phyloP scores from a whole-genome alignment of 495 filamentous ascomycete species.

The Saxophila tyrrhenica region DNA sequence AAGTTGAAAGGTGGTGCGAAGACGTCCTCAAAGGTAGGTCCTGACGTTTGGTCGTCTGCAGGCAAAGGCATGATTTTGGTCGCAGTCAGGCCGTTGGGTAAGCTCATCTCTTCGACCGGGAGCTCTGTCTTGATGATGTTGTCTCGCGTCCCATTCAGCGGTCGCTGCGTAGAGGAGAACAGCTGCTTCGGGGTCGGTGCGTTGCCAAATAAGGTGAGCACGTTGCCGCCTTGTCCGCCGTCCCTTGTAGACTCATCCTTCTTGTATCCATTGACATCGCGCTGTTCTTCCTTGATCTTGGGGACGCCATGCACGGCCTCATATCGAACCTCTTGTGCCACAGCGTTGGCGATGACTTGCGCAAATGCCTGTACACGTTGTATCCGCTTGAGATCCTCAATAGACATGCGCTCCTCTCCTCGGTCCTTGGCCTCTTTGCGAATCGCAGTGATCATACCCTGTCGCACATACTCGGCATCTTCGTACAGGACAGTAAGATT shows the following conservation, averaged over 20 bases:
- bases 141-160: constrained; percentile 29
- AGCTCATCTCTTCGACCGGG: constrained; percentile 46
- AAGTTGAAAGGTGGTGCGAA: constrained; percentile 62
- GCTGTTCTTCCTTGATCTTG: constrained; percentile 2
- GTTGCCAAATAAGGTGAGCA: constrained; percentile 61
- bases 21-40: constrained; percentile 62
- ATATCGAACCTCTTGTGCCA: constrained; percentile 9
- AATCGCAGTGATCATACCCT: constrained; percentile 3
- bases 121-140: constrained; percentile 29
- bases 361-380: constrained; percentile 17
- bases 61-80: constrained; percentile 54
- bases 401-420: not conserved
- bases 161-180: constrained; percentile 67
- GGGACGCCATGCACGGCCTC: not conserved
- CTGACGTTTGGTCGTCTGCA: constrained; percentile 33
- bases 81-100: constrained; percentile 64
- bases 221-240: constrained; percentile 32
- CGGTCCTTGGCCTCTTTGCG: constrained; percentile 4
- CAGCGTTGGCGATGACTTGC: constrained; percentile 11
- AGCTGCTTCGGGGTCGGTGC: constrained; percentile 63
- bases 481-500: constrained; percentile 3
- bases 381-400: constrained; percentile 19
- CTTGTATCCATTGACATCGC: not conserved
- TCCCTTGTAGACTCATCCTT: not conserved
- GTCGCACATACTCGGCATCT: constrained; percentile 14